These are phyloP conservation scores for Gleditsia sinensis DNA, from an alignment of 306 rosid species.

Conservation along the genomic window DNA sequence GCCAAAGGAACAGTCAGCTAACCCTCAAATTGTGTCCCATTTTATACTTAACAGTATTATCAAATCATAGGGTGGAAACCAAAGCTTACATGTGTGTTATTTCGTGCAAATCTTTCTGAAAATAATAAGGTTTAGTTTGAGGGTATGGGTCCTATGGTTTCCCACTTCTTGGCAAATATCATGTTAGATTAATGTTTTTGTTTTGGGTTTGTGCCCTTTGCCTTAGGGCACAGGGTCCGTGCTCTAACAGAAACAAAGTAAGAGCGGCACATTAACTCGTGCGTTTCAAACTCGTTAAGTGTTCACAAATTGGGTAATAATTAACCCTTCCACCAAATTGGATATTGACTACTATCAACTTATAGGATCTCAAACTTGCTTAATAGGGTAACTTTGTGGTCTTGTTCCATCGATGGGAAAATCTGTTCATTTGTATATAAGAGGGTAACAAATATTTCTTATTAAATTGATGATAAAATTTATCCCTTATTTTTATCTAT, in stretches of 20 bases:
- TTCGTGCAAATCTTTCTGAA: slow-evolving; percentile 35
- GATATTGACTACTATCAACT: slow-evolving; percentile 21
- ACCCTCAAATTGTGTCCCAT: too few relatives aligned
- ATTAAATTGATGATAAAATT: too few relatives aligned
- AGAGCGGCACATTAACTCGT: slow-evolving; percentile 27
- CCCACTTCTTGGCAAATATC: slow-evolving; percentile 41
- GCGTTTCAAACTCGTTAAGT: slow-evolving; percentile 39
- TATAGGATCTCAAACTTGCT: slow-evolving; percentile 32
- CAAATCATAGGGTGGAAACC: too few relatives aligned
- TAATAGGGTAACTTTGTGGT: slow-evolving; percentile 25
- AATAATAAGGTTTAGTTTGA: slow-evolving; percentile 29
- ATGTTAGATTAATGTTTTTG: slow-evolving; percentile 23
- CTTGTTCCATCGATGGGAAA: slow-evolving; percentile 31
- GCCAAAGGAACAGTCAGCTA: too few relatives aligned
- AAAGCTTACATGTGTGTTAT: too few relatives aligned
- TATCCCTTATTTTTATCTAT: too few relatives aligned
- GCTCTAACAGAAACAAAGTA: slow-evolving; percentile 33
- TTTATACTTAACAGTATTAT: too few relatives aligned
- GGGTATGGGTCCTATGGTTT: slow-evolving; percentile 33
- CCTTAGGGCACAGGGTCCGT: slow-evolving; percentile 42
- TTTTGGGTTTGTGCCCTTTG: slow-evolving; percentile 38
- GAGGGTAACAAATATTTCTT: too few relatives aligned
- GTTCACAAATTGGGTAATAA: slow-evolving; percentile 16
- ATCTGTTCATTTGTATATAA: background rate
- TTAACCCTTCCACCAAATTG: slow-evolving; percentile 21